Percentiles rank a stretch among this genome's conserved stretches.
Evolutionary conservation across 768 basidiomycete genomes (phyloP).

Genomic region (Kwoniella dendrophila): DNA sequence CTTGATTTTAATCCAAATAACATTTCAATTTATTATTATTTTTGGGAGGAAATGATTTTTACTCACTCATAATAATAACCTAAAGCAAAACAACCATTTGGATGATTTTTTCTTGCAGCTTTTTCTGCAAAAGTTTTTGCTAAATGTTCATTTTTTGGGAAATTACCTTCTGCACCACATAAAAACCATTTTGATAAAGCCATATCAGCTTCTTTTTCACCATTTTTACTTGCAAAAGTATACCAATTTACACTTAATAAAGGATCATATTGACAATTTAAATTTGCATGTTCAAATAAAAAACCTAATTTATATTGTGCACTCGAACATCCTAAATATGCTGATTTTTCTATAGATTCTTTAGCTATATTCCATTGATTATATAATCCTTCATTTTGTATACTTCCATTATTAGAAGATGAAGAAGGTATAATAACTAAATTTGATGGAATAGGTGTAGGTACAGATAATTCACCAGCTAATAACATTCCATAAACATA

Average conservation of each 20-base stretch:
- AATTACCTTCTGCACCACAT: slow-evolving; percentile 72
- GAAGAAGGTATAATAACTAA: slow-evolving; percentile 62
- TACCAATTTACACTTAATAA: slow-evolving; percentile 90
- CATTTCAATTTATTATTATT: not conserved
- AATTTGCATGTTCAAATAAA: slow-evolving; percentile 84
- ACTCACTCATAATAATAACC: slow-evolving; percentile 81
- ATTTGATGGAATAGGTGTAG: slow-evolving; percentile 62
- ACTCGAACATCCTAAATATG: slow-evolving; percentile 78
- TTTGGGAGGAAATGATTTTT: not conserved
- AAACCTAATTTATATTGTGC: slow-evolving; percentile 89
- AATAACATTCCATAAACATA: slow-evolving; percentile 70
- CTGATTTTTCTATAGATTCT: slow-evolving; percentile 77
- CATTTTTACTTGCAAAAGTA: slow-evolving; percentile 67
- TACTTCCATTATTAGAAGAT: too few relatives aligned
- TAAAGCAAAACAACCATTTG: slow-evolving; percentile 90
- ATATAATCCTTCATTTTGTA: slow-evolving; percentile 34
- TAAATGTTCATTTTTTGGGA: slow-evolving; percentile 83
- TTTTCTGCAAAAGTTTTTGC: slow-evolving; percentile 90
- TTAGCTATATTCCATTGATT: slow-evolving; percentile 67
- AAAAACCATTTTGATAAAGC: slow-evolving; percentile 96
- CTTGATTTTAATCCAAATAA: too few relatives aligned
- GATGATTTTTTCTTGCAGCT: slow-evolving; percentile 65
- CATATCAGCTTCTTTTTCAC: slow-evolving; percentile 93
- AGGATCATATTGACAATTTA: slow-evolving; percentile 84
- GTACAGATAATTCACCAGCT: slow-evolving; percentile 73